phyloP scores from a whole-genome alignment of 176 grass and related monocot genomes.

The Juncus inflexus region DNA sequence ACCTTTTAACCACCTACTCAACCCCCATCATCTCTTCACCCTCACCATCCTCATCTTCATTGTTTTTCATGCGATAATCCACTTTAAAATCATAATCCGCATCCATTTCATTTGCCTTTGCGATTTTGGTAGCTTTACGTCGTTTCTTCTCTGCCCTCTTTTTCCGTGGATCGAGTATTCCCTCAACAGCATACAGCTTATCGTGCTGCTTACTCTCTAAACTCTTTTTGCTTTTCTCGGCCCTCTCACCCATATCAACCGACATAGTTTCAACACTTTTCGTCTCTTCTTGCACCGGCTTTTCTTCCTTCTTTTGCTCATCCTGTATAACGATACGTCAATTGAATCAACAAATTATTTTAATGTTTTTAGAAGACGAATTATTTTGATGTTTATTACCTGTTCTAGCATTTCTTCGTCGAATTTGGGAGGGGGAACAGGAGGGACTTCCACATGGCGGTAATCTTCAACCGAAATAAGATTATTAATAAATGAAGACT shows the following conservation, averaged over 20 bases:
- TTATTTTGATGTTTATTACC: constrained; percentile 16
- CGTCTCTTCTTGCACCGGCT: constrained; percentile 28
- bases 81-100: constrained; percentile 55
- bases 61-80: constrained; percentile 39
- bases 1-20: constrained; percentile 21
- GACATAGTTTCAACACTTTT: constrained; percentile 42
- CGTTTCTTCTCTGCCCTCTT: constrained; percentile 48
- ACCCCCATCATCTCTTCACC: constrained; percentile 42
- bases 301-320: constrained; percentile 4
- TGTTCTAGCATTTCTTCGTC: constrained; percentile 64
- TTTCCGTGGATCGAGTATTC: constrained; percentile 74
- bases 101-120: constrained; percentile 22
- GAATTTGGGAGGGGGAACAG: constrained; percentile 52
- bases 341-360: background rate
- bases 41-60: background rate
- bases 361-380: no score
- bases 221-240: constrained; percentile 13
- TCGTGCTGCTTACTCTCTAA: constrained; percentile 41
- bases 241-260: constrained; percentile 19
- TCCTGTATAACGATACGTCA: background rate
- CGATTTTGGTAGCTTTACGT: constrained; percentile 36
- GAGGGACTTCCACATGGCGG: constrained; percentile 73
- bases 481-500: constrained; percentile 70
- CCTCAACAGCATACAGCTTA: constrained; percentile 66
- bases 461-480: constrained; percentile 77